These are phyloP conservation scores for Halophytophthora batemanensis DNA, from an alignment of 352 stramenopile genomes.

Conservation along the genomic window DNA sequence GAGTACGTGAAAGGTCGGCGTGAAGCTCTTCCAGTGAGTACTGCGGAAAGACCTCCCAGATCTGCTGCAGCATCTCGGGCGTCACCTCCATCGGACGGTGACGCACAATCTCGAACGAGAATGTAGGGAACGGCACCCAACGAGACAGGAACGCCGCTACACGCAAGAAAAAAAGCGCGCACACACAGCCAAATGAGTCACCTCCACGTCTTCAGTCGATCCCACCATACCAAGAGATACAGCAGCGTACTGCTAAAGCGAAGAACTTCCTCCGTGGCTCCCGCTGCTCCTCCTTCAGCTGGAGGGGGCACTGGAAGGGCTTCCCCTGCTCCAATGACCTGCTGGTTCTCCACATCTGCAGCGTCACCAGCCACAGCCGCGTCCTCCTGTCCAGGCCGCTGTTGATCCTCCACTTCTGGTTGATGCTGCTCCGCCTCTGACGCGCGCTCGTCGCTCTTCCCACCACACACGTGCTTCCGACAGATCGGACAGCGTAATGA, in stretches of 20 bases:
- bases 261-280: slow-evolving; percentile 51
- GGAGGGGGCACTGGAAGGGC: not conserved
- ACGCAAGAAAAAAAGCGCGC: no score
- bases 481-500: slow-evolving; percentile 61
- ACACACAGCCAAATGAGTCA: slow-evolving; percentile 15
- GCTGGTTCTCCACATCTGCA: slow-evolving; percentile 1
- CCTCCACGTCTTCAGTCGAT: not conserved
- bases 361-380: slow-evolving; percentile 9
- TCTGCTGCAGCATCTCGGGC: slow-evolving; percentile 67
- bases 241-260: slow-evolving; percentile 71
- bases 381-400: slow-evolving; percentile 2
- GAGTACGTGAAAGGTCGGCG: slow-evolving; percentile 47
- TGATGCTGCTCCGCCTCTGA: slow-evolving; percentile 7
- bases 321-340: not conserved
- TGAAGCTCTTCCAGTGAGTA: slow-evolving; percentile 56
- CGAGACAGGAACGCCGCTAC: slow-evolving; percentile 66
- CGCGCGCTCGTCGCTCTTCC: slow-evolving; percentile 20
- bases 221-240: slow-evolving; percentile 1
- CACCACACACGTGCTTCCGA: slow-evolving; percentile 52
- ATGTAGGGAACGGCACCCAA: slow-evolving; percentile 66
- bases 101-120: slow-evolving; percentile 77
- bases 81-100: slow-evolving; percentile 55
- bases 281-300: slow-evolving; percentile 2
- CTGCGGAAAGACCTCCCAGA: slow-evolving; percentile 76
- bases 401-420: slow-evolving; percentile 9